Evolutionary conservation across 208 protist species (phyloP).

Genomic region (Polymyxa betae): DNA sequence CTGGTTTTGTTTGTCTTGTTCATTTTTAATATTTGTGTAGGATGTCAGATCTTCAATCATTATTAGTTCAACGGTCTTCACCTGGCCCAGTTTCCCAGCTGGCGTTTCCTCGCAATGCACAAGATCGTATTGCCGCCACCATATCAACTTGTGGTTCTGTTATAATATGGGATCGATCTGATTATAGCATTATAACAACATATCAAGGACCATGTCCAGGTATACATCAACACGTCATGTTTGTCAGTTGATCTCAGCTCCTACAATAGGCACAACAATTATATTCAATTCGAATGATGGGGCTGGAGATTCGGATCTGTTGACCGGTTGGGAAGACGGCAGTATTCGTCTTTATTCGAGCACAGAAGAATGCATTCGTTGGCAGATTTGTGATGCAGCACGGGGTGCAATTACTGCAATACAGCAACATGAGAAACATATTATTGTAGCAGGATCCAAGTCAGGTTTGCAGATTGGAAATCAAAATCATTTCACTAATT

Average conservation of each 20-base stretch:
- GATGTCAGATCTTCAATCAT: no score
- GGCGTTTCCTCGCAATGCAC: not conserved
- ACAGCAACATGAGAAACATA: not conserved
- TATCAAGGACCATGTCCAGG: not conserved
- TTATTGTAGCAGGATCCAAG: not conserved
- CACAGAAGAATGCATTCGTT: not conserved
- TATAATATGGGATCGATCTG: not conserved
- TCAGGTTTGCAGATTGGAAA: not conserved
- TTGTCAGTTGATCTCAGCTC: not conserved
- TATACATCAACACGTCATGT: not conserved
- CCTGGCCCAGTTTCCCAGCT: not conserved
- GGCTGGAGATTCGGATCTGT: not conserved
- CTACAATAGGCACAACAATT: not conserved
- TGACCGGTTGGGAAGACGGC: not conserved
- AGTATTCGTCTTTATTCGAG: not conserved
- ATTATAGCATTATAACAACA: not conserved
- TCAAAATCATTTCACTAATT: not conserved
- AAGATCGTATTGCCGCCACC: not conserved
- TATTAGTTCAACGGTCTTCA: no score
- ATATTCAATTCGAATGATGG: not conserved
- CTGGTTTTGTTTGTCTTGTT: no score
- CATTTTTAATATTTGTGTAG: no score
- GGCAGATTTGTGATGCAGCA: not conserved
- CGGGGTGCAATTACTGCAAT: not conserved
- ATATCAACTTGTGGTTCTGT: not conserved